Evolutionary conservation across 2,329 filamentous ascomycete species (phyloP).

Genomic region (Penicillium capsulatum): DNA sequence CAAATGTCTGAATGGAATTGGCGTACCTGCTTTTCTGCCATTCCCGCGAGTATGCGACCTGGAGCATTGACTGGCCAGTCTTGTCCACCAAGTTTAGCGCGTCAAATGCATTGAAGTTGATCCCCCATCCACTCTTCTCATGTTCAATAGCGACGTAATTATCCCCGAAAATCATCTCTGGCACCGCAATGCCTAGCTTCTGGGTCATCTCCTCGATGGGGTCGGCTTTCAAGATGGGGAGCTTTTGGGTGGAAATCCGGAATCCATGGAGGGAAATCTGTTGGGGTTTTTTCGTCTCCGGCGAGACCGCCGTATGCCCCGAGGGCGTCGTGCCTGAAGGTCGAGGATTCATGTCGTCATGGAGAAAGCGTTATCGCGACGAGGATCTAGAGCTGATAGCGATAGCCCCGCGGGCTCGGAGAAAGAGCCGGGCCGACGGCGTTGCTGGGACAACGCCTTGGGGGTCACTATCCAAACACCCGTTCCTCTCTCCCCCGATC

Average conservation of each 20-base stretch:
- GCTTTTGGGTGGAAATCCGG: conserved; percentile 76
- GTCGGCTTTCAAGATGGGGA: conserved; percentile 87
- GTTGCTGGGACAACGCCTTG: conserved; percentile 21
- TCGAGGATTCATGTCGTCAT: conserved; percentile 18
- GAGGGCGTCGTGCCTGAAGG: conserved; percentile 28
- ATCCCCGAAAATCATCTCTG: conserved; percentile 99
- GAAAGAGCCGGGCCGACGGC: conserved; percentile 31
- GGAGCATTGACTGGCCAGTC: conserved; percentile 83
- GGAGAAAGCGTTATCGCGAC: conserved; percentile 2
- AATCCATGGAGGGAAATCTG: conserved; percentile 65
- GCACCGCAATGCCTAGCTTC: conserved; percentile 76
- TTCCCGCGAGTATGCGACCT: conserved; percentile 85
- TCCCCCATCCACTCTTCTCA: conserved; percentile 66
- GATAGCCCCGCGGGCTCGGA: conserved; percentile 33
- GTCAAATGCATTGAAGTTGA: conserved; percentile 79
- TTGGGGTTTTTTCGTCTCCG: conserved; percentile 43
- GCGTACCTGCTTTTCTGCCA: conserved; percentile 67
- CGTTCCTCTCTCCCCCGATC: conserved; percentile 13
- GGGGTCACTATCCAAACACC: conserved; percentile 16
- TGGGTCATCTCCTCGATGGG: conserved; percentile 82
- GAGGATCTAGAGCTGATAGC: conserved; percentile 16
- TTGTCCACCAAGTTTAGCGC: conserved; percentile 91
- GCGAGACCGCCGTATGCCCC: conserved; percentile 53
- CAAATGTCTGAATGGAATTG: conserved; percentile 15
- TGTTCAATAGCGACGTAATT: conserved; percentile 77